A percentile compares a stretch with the other conserved stretches of the same genome.
Conservation (phyloP, 2,329 filamentous ascomycete genomes). For the Aspergillus tamarii region DNA sequence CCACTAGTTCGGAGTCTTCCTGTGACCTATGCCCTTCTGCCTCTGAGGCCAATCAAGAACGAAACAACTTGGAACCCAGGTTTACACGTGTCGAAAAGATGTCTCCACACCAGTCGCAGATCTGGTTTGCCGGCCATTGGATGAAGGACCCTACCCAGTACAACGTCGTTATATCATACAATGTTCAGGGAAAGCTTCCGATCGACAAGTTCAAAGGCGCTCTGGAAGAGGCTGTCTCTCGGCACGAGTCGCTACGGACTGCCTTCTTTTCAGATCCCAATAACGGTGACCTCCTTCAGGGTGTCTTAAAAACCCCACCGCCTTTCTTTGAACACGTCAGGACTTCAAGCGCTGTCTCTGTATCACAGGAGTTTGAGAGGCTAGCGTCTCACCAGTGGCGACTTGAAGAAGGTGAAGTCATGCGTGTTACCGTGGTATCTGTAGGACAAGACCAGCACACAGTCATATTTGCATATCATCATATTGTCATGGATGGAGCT, state of each 20-base stretch:
- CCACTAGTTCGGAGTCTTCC: background rate
- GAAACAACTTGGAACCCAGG: background rate
- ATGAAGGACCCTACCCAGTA: slow-evolving; percentile 9
- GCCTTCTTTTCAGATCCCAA: background rate
- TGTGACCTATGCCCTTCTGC: background rate
- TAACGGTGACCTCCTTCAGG: background rate
- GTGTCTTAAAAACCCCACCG: background rate
- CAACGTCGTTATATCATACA: slow-evolving; percentile 5
- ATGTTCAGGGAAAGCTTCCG: background rate
- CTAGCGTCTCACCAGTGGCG: background rate
- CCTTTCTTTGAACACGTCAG: background rate
- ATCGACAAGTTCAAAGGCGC: background rate
- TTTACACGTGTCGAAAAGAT: slow-evolving; percentile 3
- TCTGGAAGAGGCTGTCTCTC: background rate
- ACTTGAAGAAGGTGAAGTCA: background rate
- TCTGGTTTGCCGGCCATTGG: slow-evolving; percentile 11
- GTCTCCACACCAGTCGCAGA: slow-evolving; percentile 7
- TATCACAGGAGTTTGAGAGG: background rate
- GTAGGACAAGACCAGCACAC: background rate
- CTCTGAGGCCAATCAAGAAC: background rate
- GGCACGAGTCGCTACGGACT: slow-evolving; percentile 8
- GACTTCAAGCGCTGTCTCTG: background rate
- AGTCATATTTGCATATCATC: background rate
- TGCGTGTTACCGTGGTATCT: background rate
- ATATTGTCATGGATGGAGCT: background rate